phyloP scores from a whole-genome alignment of 2,329 filamentous ascomycete genomes.

The Tolypocladium paradoxum region DNA sequence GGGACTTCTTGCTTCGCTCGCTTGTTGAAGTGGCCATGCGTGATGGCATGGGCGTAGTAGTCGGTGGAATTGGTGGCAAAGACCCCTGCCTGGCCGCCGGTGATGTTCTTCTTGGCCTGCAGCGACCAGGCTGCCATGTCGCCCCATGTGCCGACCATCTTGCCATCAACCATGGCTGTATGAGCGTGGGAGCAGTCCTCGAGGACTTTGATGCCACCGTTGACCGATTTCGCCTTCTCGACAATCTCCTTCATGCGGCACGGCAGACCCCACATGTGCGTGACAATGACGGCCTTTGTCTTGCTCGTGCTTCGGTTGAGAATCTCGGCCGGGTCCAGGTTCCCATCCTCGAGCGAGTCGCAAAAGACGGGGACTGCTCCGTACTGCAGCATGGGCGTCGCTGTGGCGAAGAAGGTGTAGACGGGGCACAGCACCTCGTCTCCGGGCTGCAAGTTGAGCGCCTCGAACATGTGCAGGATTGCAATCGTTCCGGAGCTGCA shows the following conservation, averaged over 20 bases:
- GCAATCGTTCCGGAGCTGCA: neutral
- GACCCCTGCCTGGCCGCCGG: conserved; percentile 1
- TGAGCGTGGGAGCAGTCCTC: conserved; percentile 5
- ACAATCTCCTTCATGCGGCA: conserved; percentile 2
- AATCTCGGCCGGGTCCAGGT: conserved; percentile 1
- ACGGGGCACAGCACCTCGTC: conserved; percentile 5
- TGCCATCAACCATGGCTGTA: neutral
- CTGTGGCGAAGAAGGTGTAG: conserved; percentile 2
- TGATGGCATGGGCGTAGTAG: conserved; percentile 1
- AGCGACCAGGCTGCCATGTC: conserved; percentile 2
- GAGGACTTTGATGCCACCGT: conserved; percentile 1
- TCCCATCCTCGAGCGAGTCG: neutral
- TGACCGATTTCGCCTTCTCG: neutral
- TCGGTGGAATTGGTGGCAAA: conserved; percentile 1
- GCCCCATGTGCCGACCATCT: conserved; percentile 1
- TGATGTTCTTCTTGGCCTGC: conserved; percentile 3
- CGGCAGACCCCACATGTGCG: conserved; percentile 5
- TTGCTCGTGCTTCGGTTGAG: neutral
- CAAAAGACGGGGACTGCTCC: conserved; percentile 2
- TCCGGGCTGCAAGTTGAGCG: neutral
- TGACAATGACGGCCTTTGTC: conserved; percentile 4
- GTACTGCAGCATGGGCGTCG: conserved; percentile 1
- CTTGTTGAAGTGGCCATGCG: conserved; percentile 3
- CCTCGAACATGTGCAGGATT: neutral
- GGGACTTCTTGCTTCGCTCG: conserved; percentile 1